A percentile compares a stretch with the other conserved stretches of the same genome.
These are phyloP conservation scores for Penicillium vulpinum DNA, from an alignment of 2,329 filamentous ascomycete genomes.

Conservation along the genomic window DNA sequence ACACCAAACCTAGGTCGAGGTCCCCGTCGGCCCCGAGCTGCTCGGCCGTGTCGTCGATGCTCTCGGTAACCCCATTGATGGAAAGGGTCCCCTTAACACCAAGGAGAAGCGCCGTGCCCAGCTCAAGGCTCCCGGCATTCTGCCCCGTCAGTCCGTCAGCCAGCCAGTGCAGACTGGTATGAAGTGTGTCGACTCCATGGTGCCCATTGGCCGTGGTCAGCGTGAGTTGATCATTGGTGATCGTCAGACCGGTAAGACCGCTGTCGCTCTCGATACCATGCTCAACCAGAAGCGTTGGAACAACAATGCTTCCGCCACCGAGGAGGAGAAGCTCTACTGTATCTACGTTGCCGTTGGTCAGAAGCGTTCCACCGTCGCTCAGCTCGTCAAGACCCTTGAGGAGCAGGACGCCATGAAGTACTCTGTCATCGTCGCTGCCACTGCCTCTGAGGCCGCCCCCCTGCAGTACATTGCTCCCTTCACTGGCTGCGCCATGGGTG, in stretches of 20 bases:
- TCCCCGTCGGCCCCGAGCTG: slow-evolving; percentile 88
- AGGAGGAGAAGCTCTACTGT: slow-evolving; percentile 99
- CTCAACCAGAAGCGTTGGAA: slow-evolving; percentile 99
- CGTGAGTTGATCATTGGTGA: slow-evolving; percentile 99
- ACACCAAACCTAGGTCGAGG: slow-evolving; percentile 70
- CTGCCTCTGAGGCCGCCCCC: slow-evolving; percentile 93
- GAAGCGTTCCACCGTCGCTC: slow-evolving; percentile 98
- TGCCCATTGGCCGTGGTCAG: slow-evolving; percentile 99
- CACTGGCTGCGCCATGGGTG: slow-evolving; percentile 68
- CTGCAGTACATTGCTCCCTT: slow-evolving; percentile 94
- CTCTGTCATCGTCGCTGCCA: slow-evolving; percentile 88
- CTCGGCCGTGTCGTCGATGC: slow-evolving; percentile 98
- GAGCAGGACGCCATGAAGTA: slow-evolving; percentile 99
- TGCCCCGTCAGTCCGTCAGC: slow-evolving; percentile 95
- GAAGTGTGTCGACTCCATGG: slow-evolving; percentile 99
- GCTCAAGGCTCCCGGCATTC: slow-evolving; percentile 97
- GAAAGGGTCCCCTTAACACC: slow-evolving; percentile 95
- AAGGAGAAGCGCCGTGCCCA: slow-evolving; percentile 92
- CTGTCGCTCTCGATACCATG: slow-evolving; percentile 95
- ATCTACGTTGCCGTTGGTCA: slow-evolving; percentile 98
- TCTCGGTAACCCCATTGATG: slow-evolving; percentile 98
- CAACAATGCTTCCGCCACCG: slow-evolving; percentile 79
- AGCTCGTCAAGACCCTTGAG: slow-evolving; percentile 99
- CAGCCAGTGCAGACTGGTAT: slow-evolving; percentile 99
- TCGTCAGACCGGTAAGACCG: slow-evolving; percentile 99